These are phyloP conservation scores for Croton laevigatus DNA, from an alignment of 441 rosid species.

Conservation along the genomic window DNA sequence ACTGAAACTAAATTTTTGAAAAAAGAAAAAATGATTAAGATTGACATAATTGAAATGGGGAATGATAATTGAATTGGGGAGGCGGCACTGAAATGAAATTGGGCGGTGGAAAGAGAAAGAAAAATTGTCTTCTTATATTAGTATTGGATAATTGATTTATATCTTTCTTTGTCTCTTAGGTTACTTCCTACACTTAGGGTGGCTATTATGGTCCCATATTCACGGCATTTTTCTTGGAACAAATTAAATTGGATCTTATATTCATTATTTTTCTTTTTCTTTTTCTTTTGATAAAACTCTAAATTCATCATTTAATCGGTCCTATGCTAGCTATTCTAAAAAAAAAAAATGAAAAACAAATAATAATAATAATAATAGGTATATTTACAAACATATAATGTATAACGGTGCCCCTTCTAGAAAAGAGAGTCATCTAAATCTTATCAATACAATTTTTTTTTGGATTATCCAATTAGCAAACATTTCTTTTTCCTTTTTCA, in stretches of 20 bases:
- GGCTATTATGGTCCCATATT: slow-evolving; percentile 7
- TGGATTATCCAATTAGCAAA: not conserved
- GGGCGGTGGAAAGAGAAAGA: slow-evolving; percentile 41
- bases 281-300: too few species aligned
- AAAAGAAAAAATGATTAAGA: too few species aligned
- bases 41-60: slow-evolving; percentile 13
- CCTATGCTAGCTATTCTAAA: too few species aligned
- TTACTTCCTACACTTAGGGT: slow-evolving; percentile 16
- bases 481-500: not conserved
- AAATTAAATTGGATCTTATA: too few species aligned
- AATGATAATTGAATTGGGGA: slow-evolving; percentile 22
- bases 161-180: slow-evolving; percentile 25
- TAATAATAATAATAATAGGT: too few species aligned
- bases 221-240: too few species aligned
- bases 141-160: not conserved
- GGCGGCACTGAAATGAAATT: slow-evolving; percentile 20
- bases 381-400: too few species aligned
- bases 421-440: not conserved
- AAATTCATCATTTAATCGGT: too few species aligned
- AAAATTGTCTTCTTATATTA: slow-evolving; percentile 26
- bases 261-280: too few species aligned
- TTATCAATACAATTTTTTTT: slow-evolving; percentile 12
- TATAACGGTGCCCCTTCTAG: not conserved
- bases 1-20: too few species aligned
- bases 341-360: too few species aligned